Conservation (phyloP, 2,329 filamentous ascomycete species). For the Talaromyces sp. region DNA sequence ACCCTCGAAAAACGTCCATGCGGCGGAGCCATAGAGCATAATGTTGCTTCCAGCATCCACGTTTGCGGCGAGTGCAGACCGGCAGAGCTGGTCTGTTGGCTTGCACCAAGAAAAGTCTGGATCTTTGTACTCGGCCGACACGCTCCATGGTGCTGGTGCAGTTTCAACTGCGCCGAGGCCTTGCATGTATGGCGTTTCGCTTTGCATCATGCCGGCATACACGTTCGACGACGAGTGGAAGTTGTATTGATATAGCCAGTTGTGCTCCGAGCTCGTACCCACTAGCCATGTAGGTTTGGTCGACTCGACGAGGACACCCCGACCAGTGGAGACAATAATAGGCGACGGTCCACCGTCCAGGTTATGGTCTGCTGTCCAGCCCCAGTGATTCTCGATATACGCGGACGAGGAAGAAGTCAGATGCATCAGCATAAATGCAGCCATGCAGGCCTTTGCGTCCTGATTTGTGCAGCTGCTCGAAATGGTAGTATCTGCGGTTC, state of each 20-base stretch:
- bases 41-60: slow-evolving; percentile 26
- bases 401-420: slow-evolving; percentile 41
- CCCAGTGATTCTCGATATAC: slow-evolving; percentile 52
- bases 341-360: slow-evolving; percentile 35
- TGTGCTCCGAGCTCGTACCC: slow-evolving; percentile 44
- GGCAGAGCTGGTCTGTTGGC: slow-evolving; percentile 22
- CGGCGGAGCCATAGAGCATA: slow-evolving; percentile 27
- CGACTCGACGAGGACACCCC: slow-evolving; percentile 39
- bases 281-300: slow-evolving; percentile 41
- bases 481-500: slow-evolving; percentile 37
- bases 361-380: slow-evolving; percentile 46
- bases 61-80: slow-evolving; percentile 24
- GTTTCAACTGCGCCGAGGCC: slow-evolving; percentile 19
- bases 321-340: slow-evolving; percentile 32
- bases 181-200: slow-evolving; percentile 33
- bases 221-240: slow-evolving; percentile 39
- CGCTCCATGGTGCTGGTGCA: slow-evolving; percentile 26
- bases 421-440: slow-evolving; percentile 47
- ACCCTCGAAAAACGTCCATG: slow-evolving; percentile 30
- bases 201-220: slow-evolving; percentile 33
- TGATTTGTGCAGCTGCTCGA: slow-evolving; percentile 31
- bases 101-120: slow-evolving; percentile 29
- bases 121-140: slow-evolving; percentile 20
- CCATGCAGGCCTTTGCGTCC: slow-evolving; percentile 38
- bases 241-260: slow-evolving; percentile 46